Percentiles rank a stretch among this genome's conserved stretches.
Conservation (phyloP, 2,329 filamentous ascomycete species). For the Botrytis fragariae region DNA sequence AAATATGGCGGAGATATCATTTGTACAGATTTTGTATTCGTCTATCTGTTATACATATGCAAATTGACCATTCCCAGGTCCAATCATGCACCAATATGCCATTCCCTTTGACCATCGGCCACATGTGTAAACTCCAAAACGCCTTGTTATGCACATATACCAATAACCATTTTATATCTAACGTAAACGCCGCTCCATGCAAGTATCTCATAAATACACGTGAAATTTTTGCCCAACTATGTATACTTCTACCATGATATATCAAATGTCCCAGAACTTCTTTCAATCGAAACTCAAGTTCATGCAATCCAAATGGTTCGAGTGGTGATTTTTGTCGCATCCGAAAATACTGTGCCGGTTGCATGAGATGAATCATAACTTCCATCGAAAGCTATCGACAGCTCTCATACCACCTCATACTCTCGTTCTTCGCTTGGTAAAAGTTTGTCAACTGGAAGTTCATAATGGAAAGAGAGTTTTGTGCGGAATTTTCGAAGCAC, state of each 20-base stretch:
- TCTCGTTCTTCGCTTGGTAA: background rate
- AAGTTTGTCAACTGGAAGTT: background rate
- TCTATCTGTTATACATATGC: slow-evolving; percentile 1
- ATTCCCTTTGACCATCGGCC: background rate
- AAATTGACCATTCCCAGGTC: no score
- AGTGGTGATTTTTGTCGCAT: background rate
- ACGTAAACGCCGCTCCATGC: slow-evolving; percentile 15
- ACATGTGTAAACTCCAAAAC: slow-evolving; percentile 14
- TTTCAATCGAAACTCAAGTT: background rate
- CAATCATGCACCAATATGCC: background rate
- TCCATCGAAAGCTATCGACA: background rate
- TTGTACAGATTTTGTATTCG: slow-evolving; percentile 10
- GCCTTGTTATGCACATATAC: slow-evolving; percentile 11
- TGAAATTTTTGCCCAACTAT: background rate
- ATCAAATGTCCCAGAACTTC: background rate
- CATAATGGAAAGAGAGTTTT: background rate
- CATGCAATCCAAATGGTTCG: background rate
- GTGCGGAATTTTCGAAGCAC: background rate
- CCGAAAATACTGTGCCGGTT: background rate
- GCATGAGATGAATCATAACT: background rate
- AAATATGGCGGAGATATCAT: background rate
- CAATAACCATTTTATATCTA: slow-evolving; percentile 16
- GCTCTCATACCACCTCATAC: background rate
- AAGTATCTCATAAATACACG: slow-evolving; percentile 8
- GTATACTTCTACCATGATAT: background rate